Evolutionary conservation across 75 land plant genomes (phyloP).

Genomic region (Azolla pinnata): DNA sequence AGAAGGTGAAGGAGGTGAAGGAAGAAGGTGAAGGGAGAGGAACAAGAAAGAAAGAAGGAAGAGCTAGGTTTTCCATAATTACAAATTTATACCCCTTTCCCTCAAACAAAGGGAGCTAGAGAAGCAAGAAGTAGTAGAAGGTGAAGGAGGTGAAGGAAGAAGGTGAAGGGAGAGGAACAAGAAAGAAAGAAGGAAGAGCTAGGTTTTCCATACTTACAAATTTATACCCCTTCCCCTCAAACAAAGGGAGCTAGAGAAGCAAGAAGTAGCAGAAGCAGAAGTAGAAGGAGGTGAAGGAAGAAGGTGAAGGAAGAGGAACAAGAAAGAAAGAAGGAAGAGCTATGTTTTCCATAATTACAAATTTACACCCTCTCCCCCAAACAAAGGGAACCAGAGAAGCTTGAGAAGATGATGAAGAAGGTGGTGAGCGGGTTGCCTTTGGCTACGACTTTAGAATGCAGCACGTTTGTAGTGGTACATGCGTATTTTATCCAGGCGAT

Average conservation of each 20-base stretch:
- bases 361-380: neutral
- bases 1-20: too few species aligned
- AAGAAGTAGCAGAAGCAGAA: neutral
- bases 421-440: too few species aligned
- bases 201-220: neutral
- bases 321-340: too few species aligned
- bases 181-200: too few species aligned
- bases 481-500: too few species aligned
- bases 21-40: too few species aligned
- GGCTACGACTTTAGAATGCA: too few species aligned
- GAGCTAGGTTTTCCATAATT: neutral
- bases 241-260: neutral
- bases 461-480: too few species aligned
- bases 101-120: neutral
- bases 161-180: neutral
- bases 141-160: neutral
- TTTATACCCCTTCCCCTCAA: neutral
- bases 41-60: too few species aligned
- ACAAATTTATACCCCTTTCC: neutral
- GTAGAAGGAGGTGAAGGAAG: neutral
- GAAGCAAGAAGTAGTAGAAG: neutral
- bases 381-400: neutral
- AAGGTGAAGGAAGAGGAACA: neutral
- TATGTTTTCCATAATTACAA: neutral
- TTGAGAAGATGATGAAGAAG: neutral